phyloP scores from a whole-genome alignment of 352 stramenopile genomes.

The Phytophthora sojae region DNA sequence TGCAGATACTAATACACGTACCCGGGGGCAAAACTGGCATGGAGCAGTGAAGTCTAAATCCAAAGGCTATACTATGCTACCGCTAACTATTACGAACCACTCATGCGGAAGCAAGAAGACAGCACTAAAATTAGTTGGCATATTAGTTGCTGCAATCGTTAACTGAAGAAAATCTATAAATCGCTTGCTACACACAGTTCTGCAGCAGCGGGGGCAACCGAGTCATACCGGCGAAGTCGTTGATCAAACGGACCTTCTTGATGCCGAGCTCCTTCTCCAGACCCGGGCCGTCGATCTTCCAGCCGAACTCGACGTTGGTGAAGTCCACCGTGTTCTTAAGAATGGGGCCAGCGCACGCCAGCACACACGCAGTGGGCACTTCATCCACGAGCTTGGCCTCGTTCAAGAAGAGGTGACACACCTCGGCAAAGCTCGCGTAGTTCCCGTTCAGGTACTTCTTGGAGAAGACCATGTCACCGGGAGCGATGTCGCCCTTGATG shows the following conservation, averaged over 20 bases:
- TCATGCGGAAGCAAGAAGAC: too few species aligned
- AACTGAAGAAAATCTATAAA: too few species aligned
- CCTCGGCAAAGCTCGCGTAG: slow-evolving; percentile 79
- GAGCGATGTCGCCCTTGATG: slow-evolving; percentile 59
- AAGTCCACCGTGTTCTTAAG: slow-evolving; percentile 86
- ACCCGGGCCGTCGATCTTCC: slow-evolving; percentile 84
- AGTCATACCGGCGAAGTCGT: slow-evolving; percentile 97
- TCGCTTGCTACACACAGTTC: too few species aligned
- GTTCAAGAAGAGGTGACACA: slow-evolving; percentile 93
- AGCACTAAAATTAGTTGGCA: too few species aligned
- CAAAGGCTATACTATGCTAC: too few species aligned
- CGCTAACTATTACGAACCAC: too few species aligned
- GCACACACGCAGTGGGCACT: slow-evolving; percentile 62
- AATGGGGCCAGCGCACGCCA: slow-evolving; percentile 81
- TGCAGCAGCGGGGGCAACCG: too few species aligned
- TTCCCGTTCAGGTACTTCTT: slow-evolving; percentile 90
- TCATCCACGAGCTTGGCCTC: slow-evolving; percentile 83
- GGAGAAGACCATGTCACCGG: slow-evolving; percentile 78
- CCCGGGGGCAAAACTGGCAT: too few species aligned
- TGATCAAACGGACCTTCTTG: slow-evolving; percentile 95
- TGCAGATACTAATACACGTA: too few species aligned
- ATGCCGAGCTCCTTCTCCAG: slow-evolving; percentile 81
- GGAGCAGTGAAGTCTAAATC: too few species aligned
- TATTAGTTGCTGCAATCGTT: too few species aligned
- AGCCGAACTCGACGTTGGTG: slow-evolving; percentile 94